Evolutionary conservation across 1,284 basidiomycete genomes (phyloP).

Genomic region (Ustilago lituana): DNA sequence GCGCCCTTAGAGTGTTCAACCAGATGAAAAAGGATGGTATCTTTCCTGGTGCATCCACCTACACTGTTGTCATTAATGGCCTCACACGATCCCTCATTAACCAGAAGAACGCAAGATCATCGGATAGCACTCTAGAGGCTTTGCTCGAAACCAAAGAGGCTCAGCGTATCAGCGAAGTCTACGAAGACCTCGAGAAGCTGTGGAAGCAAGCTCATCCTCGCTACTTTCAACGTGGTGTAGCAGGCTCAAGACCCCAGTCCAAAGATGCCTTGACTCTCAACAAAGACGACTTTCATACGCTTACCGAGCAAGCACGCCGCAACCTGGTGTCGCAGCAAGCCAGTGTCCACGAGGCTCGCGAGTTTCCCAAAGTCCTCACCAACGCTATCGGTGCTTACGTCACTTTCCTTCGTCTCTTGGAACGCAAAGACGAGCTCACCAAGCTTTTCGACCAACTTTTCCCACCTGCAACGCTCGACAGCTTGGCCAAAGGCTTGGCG

Average conservation of each 20-base stretch:
- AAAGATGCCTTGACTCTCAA: constrained; percentile 7
- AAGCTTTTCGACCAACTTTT: constrained; percentile 33
- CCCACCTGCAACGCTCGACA: constrained; percentile 18
- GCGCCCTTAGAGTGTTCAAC: constrained; percentile 29
- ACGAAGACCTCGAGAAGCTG: constrained; percentile 26
- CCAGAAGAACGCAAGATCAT: not conserved
- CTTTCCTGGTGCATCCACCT: constrained; percentile 29
- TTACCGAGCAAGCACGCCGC: constrained; percentile 28
- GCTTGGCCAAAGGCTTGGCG: constrained; percentile 10
- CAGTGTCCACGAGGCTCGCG: constrained; percentile 23
- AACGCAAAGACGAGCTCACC: constrained; percentile 7
- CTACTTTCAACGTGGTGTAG: constrained; percentile 16
- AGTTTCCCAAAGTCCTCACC: constrained; percentile 23
- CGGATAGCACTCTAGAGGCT: not conserved
- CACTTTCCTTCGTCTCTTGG: constrained; percentile 5
- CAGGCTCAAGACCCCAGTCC: not conserved
- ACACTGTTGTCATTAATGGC: constrained; percentile 22
- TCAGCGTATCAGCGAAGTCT: constrained; percentile 16
- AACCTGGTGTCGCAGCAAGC: constrained; percentile 42
- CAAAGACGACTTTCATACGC: constrained; percentile 9
- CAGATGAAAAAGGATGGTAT: constrained; percentile 50
- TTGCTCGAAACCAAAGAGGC: constrained; percentile 5
- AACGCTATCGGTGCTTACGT: constrained; percentile 24
- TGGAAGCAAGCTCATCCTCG: constrained; percentile 38
- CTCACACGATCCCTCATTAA: not conserved